phyloP scores from a whole-genome alignment of 2,329 filamentous ascomycete genomes.

The Fusarium miscanthi region DNA sequence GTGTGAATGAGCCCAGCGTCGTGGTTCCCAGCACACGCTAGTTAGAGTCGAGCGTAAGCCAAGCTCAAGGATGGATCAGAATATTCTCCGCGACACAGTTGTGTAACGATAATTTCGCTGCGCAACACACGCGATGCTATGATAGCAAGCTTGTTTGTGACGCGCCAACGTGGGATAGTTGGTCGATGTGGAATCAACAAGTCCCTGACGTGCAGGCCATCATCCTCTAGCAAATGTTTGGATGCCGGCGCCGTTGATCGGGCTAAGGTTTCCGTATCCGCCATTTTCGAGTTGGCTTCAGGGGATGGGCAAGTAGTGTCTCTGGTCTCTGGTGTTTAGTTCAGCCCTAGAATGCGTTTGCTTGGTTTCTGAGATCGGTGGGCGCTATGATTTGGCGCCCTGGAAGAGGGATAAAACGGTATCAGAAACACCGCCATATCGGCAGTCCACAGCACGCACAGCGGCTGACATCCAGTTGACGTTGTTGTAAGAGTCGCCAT shows the following conservation, averaged over 20 bases:
- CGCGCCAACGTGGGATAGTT: constrained; percentile 31
- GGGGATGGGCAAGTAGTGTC: constrained; percentile 30
- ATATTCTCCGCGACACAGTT: constrained; percentile 47
- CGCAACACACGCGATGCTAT: constrained; percentile 42
- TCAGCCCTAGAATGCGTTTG: constrained; percentile 45
- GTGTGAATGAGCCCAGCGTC: constrained; percentile 46
- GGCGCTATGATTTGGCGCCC: constrained; percentile 41
- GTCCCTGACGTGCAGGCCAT: constrained; percentile 43
- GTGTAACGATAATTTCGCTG: constrained; percentile 45
- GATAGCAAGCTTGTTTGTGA: constrained; percentile 38
- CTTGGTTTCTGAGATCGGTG: constrained; percentile 29
- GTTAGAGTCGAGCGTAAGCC: constrained; percentile 47
- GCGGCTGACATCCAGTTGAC: constrained; percentile 1
- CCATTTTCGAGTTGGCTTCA: constrained; percentile 33
- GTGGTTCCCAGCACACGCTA: constrained; percentile 49
- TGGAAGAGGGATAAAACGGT: constrained; percentile 36
- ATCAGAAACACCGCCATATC: constrained; percentile 16
- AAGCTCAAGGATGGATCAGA: constrained; percentile 45
- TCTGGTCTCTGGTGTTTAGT: constrained; percentile 20
- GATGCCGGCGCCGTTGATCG: constrained; percentile 39
- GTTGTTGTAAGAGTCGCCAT: neutral
- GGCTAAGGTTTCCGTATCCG: constrained; percentile 34
- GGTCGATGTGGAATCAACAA: constrained; percentile 36
- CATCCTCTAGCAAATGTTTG: constrained; percentile 29
- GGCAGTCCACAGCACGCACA: constrained; percentile 24